These are phyloP conservation scores for Chlorella sp. DNA, from an alignment of 139 green algal species.

Conservation along the genomic window DNA sequence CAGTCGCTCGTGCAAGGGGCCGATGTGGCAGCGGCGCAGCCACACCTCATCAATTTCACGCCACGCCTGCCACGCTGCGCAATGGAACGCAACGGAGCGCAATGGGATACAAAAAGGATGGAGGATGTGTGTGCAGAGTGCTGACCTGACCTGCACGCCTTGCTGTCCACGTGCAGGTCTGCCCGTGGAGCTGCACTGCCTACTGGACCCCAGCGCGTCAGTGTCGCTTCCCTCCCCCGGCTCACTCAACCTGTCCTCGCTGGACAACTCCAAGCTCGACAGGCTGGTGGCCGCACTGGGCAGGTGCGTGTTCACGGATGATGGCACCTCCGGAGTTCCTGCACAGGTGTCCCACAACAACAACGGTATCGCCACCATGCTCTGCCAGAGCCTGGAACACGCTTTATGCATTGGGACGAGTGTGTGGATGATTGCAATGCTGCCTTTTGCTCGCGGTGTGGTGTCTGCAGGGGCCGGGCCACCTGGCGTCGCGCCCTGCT, in stretches of 20 bases:
- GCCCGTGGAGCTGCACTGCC: slow-evolving; percentile 24
- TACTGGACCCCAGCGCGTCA: slow-evolving; percentile 27
- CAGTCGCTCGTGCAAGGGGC: too few relatives aligned
- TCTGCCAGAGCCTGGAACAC: neutral
- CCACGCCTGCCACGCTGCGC: too few relatives aligned
- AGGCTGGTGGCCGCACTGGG: slow-evolving; percentile 69
- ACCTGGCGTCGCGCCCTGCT: slow-evolving; percentile 72
- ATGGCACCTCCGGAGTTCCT: neutral
- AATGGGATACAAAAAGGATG: too few relatives aligned
- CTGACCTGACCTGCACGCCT: too few relatives aligned
- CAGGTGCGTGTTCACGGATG: neutral
- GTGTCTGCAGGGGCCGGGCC: slow-evolving; percentile 38
- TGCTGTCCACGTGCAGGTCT: slow-evolving; percentile 50
- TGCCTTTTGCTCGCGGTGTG: neutral
- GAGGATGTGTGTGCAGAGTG: too few relatives aligned
- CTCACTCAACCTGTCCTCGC: slow-evolving; percentile 8
- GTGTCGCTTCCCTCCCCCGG: slow-evolving; percentile 28
- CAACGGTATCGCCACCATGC: too few relatives aligned
- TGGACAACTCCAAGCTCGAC: slow-evolving; percentile 81
- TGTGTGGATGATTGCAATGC: neutral
- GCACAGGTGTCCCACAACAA: too few relatives aligned
- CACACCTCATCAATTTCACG: too few relatives aligned
- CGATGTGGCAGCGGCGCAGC: too few relatives aligned
- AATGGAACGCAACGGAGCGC: too few relatives aligned
- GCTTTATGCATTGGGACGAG: neutral